These are phyloP conservation scores for Penicillium sp. DNA, from an alignment of 2,329 filamentous ascomycete genomes.

Conservation along the genomic window DNA sequence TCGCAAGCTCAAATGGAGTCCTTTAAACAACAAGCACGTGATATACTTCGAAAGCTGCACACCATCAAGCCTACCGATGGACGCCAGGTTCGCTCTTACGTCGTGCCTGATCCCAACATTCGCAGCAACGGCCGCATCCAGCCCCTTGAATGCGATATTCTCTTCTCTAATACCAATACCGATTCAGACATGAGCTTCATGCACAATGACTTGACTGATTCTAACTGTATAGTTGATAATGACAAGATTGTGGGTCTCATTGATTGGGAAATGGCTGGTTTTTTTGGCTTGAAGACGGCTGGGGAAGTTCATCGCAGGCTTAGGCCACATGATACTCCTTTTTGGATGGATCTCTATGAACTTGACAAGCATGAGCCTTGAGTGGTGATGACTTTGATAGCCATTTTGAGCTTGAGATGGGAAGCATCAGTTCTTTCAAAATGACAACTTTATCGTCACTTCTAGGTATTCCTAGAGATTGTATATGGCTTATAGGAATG, in stretches of 20 bases:
- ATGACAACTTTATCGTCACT: too few species aligned
- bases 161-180: constrained; percentile 27
- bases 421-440: too few species aligned
- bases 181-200: constrained; percentile 34
- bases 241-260: constrained; percentile 41
- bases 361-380: too few species aligned
- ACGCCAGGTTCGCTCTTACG: constrained; percentile 18
- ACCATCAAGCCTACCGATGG: constrained; percentile 23
- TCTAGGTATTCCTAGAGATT: too few species aligned
- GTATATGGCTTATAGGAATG: too few species aligned
- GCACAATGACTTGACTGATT: constrained; percentile 42
- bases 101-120: constrained; percentile 27
- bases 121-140: constrained; percentile 29
- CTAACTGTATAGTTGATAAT: constrained; percentile 40
- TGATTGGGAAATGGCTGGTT: constrained; percentile 46
- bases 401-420: too few species aligned
- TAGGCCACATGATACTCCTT: too few species aligned
- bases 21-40: constrained; percentile 39
- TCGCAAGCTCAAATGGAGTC: constrained; percentile 29
- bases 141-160: constrained; percentile 35
- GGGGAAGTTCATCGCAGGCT: constrained; percentile 20
- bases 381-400: too few species aligned
- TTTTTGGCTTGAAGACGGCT: constrained; percentile 29
- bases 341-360: too few species aligned
- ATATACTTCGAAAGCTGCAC: constrained; percentile 31